Evolutionary conservation across 169 alveolate species (phyloP).

Genomic region (Fabrea salina): DNA sequence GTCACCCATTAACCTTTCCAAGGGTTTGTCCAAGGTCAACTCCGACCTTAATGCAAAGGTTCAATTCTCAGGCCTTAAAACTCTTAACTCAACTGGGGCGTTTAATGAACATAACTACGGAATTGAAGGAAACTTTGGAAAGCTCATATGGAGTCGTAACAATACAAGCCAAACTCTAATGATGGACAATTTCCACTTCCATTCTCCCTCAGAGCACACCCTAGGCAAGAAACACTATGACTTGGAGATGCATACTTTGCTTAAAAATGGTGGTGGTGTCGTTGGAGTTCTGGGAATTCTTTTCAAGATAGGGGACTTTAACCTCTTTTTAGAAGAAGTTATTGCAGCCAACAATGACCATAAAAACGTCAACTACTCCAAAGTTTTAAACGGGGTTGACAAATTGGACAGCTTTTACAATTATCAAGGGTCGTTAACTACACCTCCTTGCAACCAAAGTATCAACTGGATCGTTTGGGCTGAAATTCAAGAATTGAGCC

Average conservation of each 20-base stretch:
- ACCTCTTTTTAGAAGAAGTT: slow-evolving; percentile 18
- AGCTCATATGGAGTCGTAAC: too few relatives aligned
- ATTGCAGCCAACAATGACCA: slow-evolving; percentile 1
- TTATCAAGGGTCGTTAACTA: slow-evolving; percentile 68
- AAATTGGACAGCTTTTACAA: slow-evolving; percentile 38
- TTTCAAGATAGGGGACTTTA: slow-evolving; percentile 18
- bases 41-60: slow-evolving; percentile 20
- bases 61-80: slow-evolving; percentile 21
- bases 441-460: slow-evolving; percentile 70
- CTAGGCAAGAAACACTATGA: slow-evolving; percentile 49
- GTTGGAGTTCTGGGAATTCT: too few relatives aligned
- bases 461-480: slow-evolving; percentile 53
- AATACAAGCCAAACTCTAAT: slow-evolving; percentile 15
- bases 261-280: slow-evolving; percentile 36
- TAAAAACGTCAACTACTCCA: background rate
- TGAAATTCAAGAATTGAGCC: slow-evolving; percentile 39
- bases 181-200: slow-evolving; percentile 58
- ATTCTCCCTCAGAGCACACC: slow-evolving; percentile 69
- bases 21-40: background rate
- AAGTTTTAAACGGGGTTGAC: slow-evolving; percentile 31
- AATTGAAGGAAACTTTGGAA: slow-evolving; percentile 34
- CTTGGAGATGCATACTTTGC: slow-evolving; percentile 67
- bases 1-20: slow-evolving; percentile 46
- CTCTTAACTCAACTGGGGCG: background rate
- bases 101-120: slow-evolving; percentile 30